Conservation (phyloP, 345 rosid genomes). For the Syzygium oleosum region DNA sequence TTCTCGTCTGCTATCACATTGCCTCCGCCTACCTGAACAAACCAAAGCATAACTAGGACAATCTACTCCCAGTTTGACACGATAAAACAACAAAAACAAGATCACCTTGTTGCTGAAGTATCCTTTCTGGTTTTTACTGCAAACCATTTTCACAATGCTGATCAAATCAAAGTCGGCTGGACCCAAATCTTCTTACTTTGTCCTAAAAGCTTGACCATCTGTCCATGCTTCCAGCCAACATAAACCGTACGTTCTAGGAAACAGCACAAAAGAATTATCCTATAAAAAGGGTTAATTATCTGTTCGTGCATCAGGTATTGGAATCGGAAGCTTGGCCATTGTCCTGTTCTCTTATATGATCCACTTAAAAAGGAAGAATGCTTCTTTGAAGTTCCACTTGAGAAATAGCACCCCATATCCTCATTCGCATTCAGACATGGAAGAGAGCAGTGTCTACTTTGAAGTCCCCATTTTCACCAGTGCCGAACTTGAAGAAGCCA, state of each 20-base stretch:
- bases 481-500: conserved; percentile 41
- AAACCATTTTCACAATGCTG: not conserved
- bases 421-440: conserved; percentile 26
- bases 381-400: not conserved
- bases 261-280: not conserved
- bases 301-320: not conserved
- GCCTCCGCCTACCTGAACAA: not conserved
- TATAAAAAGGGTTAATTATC: not conserved
- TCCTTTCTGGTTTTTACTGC: not conserved
- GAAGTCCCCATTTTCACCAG: conserved; percentile 42
- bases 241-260: not conserved
- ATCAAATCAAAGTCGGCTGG: not conserved
- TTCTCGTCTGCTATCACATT: not conserved
- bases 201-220: not conserved
- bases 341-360: conserved; percentile 5
- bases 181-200: not conserved
- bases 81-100: not conserved
- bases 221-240: not conserved
- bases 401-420: not conserved
- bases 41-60: not conserved
- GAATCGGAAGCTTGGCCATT: conserved; percentile 15
- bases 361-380: conserved; percentile 6
- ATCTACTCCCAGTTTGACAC: not conserved
- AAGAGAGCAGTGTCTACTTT: conserved; percentile 18
- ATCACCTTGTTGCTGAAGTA: not conserved